Evolutionary conservation across 345 rosid genomes (phyloP), one percentile per base, ranked within the genome.

Genomic region (Eucalyptus microcorys): DNA sequence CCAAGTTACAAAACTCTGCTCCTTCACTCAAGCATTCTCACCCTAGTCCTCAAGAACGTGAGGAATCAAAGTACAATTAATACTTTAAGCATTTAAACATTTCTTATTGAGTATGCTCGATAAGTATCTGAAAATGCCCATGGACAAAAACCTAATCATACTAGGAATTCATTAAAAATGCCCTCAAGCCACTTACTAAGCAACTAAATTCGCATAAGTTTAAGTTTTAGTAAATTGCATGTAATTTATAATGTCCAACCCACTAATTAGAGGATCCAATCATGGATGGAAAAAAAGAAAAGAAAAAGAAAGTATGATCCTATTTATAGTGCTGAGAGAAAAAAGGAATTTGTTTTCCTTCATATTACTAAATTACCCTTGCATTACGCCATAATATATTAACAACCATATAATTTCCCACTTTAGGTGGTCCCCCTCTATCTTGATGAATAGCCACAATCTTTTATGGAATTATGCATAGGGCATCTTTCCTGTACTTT

Each of bases 1-100:
- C 0, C 2, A 52, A 21, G 26, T 21, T 21, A 52, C 2, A 1
- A 8, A 52, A 21, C 5, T 52, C 0, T 21, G 0, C 57, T 52
- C 5, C 0, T 52, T 19, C 26, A 52, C 26, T 52, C 26, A 8
- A 19, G 57, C 10, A 52, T 52, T 52, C 26, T 52, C 24, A 52
- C 5, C 57, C 2, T 52, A 52, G 5, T 52, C 26, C 57, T 52
- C 57, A 52, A 52, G 57, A 52, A 52, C 2, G 0, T 21, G 57
- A 52, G 57, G 57, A 19, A 52, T 52, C 10, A 0, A 52, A 52
- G 76, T 14, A 14, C 0, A 14, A 64, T 64, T 15, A 64, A 64
- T 14, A n/a, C 10, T 64, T 64, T n/a, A n/a, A 64, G 76, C n/a
- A 64, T 64, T n/a, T 30, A 71, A 34, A 37, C 14, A 19, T 37